Evolutionary conservation across 495 filamentous ascomycete genomes (phyloP), one percentile per base, ranked within the genome.

Genomic region (Jackrogersella minutella): DNA sequence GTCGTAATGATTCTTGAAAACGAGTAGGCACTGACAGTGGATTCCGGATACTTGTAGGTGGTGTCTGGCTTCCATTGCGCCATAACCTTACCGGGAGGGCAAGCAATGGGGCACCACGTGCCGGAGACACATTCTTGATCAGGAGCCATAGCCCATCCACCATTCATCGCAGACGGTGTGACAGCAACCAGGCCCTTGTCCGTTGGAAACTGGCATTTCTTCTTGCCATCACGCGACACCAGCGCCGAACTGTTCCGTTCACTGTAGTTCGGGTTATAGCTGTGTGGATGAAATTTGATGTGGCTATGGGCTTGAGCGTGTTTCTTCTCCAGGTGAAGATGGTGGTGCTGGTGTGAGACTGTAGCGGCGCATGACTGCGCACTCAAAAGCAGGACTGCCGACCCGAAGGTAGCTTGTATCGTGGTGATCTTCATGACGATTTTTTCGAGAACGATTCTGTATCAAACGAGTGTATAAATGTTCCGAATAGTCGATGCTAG

Each of bases 71-170:
- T 86, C 91, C 91, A 95, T 74, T 95, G 91, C 67, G 87, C 86
- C 78, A 88, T 91, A 11, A 93, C 83, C 74, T 92, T 84, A 26
- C 91, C 91, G 0, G 90, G 73, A 37, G 87, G 88, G 63, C 91
- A 95, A 37, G 91, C 91, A 61, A 91, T 89, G 3, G 91, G 91
- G 71, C 91, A 95, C 76, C 87, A 93, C 58, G 78, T 86, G 13
- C 87, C 89, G 5, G 89, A 84, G 43, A 78, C 77, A 72, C 91
- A 95, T 21, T 84, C 73, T 72, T 92, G 84, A 77, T 95, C 85
- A 6, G 90, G 90, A 70, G 88, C 90, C 86, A 95, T 89, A 31
- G 91, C 91, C 88, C 91, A 95, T 61, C 91, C 91, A 31, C 81
- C 90, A 77, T 95, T 95, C 69, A 77, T 64, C 22, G 64, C 72